Conservation (phyloP, 2,329 filamentous ascomycete species). For the Aspergillus sclerotialis region DNA sequence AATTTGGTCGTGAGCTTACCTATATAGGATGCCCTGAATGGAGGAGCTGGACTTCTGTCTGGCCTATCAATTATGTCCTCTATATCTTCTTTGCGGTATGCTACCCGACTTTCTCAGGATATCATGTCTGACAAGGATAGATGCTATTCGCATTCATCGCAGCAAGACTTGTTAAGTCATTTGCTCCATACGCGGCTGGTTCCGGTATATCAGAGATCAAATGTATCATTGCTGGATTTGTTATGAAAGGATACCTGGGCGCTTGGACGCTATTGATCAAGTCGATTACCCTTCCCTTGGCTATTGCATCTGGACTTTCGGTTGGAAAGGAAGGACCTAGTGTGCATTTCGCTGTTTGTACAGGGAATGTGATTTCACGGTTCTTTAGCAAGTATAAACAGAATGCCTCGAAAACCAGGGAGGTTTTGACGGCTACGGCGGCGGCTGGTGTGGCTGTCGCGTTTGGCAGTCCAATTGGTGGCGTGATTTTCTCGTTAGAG, state of each 20-base stretch:
- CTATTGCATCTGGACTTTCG: conserved; percentile 87
- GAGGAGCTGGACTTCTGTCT: conserved; percentile 78
- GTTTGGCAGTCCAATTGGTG: conserved; percentile 94
- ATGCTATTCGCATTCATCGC: conserved; percentile 74
- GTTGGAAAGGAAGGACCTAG: conserved; percentile 97
- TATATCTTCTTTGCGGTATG: conserved; percentile 79
- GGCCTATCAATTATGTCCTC: conserved; percentile 72
- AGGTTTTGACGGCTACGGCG: conserved; percentile 90
- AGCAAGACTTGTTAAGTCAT: conserved; percentile 78
- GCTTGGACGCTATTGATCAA: conserved; percentile 91
- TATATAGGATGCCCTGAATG: conserved; percentile 70
- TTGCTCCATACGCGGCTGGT: conserved; percentile 91
- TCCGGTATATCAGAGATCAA: conserved; percentile 99
- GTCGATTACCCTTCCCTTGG: conserved; percentile 79
- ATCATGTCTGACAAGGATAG: conserved; percentile 31
- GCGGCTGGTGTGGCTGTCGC: conserved; percentile 93
- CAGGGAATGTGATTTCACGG: conserved; percentile 89
- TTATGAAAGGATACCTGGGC: conserved; percentile 97
- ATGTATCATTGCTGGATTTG: conserved; percentile 96
- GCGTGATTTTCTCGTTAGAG: conserved; percentile 91
- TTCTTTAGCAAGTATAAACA: conserved; percentile 87
- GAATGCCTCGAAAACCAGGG: conserved; percentile 88
- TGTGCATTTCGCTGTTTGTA: conserved; percentile 98
- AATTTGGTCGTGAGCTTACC: not conserved
- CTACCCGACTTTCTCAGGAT: conserved; percentile 3